Evolutionary conservation across 306 rosid genomes (phyloP).

Genomic region (Dicorynia guianensis): DNA sequence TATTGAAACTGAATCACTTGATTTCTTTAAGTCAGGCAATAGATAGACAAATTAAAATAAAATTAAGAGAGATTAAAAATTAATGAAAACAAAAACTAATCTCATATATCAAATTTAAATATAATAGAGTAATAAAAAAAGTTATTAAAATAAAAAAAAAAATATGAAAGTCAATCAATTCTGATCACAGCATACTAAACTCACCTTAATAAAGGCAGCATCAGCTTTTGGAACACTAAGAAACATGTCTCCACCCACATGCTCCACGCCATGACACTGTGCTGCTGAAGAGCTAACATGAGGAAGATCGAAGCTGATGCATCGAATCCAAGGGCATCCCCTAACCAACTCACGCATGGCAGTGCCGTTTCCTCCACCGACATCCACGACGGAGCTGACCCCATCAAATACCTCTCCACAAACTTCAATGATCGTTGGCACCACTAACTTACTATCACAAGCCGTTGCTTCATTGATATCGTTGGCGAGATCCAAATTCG

Average conservation of each 20-base stretch:
- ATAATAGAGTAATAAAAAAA: too few relatives aligned
- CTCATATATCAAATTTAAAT: too few relatives aligned
- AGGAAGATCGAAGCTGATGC: constrained; percentile 76
- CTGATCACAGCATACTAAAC: neutral
- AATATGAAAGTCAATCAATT: too few relatives aligned
- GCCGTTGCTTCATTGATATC: constrained; percentile 78
- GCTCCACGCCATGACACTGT: constrained; percentile 37
- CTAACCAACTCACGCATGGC: constrained; percentile 39
- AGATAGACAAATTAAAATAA: too few relatives aligned
- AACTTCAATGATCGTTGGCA: constrained; percentile 45
- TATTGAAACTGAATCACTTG: too few relatives aligned
- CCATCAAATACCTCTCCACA: constrained; percentile 60
- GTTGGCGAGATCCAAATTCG: constrained; percentile 41
- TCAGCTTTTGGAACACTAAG: constrained; percentile 68
- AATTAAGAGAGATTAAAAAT: too few relatives aligned
- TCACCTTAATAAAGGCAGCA: constrained; percentile 66
- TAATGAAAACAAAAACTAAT: too few relatives aligned
- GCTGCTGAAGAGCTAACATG: constrained; percentile 58
- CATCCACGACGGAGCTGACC: constrained; percentile 64
- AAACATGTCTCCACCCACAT: constrained; percentile 78
- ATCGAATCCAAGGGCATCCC: constrained; percentile 55
- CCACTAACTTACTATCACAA: constrained; percentile 41
- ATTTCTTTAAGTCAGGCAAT: too few relatives aligned
- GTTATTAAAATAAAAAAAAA: too few relatives aligned
- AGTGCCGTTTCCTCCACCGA: constrained; percentile 80